phyloP scores from a whole-genome alignment of 139 green algal species.

The Haematococcus sp. region DNA sequence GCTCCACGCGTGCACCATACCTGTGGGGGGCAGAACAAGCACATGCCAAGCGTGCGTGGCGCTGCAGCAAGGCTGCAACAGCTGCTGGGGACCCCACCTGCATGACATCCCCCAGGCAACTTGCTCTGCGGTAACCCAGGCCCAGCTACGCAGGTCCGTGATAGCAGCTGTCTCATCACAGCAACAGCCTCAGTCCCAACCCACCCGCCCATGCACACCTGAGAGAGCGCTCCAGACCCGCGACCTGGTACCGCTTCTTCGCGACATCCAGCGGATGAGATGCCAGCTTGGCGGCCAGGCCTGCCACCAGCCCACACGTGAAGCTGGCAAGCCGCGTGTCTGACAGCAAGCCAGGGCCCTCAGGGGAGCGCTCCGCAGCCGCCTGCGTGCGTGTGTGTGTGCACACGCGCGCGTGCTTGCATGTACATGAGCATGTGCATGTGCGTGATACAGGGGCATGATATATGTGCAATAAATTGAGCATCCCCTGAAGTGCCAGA shows the following conservation, averaged over 20 bases:
- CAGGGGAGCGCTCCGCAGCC: background rate
- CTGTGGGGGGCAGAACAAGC: background rate
- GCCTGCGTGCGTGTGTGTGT: background rate
- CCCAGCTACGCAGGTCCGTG: background rate
- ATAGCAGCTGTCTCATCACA: background rate
- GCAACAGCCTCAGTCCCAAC: background rate
- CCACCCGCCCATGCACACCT: no score
- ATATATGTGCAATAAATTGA: no score
- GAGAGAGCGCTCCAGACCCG: constrained; percentile 35
- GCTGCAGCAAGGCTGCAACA: no score
- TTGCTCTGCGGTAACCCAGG: background rate
- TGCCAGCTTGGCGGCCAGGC: constrained; percentile 82
- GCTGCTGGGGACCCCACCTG: background rate
- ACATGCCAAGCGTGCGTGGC: no score
- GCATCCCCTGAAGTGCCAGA: no score
- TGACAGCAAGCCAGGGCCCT: background rate
- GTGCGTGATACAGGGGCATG: background rate
- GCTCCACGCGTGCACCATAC: constrained; percentile 79
- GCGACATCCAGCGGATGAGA: constrained; percentile 95
- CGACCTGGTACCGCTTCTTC: constrained; percentile 96
- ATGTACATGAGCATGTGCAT: background rate
- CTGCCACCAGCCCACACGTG: constrained; percentile 56
- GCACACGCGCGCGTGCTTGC: no score
- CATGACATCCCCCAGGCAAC: background rate
- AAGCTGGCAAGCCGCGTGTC: constrained; percentile 28